Evolutionary conservation across 1,284 basidiomycete species (phyloP).

Genomic region (Sphagnurus paluster): DNA sequence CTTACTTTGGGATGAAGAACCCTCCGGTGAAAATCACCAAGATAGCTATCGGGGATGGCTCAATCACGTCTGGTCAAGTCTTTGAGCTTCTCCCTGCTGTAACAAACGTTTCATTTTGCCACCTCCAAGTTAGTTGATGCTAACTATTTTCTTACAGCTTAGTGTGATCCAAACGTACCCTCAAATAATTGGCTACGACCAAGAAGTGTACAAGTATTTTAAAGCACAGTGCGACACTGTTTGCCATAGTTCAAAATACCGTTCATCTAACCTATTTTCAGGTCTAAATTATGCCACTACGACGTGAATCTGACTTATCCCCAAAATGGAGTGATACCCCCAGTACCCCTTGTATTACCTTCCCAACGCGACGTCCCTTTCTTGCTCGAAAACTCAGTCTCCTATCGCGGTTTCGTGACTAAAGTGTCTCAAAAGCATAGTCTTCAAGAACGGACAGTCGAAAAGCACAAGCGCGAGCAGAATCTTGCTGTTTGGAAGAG

Average conservation of each 20-base stretch:
- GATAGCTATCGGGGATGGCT: constrained; percentile 70
- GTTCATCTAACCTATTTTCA: constrained; percentile 26
- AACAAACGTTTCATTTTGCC: constrained; percentile 23
- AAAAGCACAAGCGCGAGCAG: constrained; percentile 27
- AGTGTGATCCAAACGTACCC: constrained; percentile 68
- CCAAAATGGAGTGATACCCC: constrained; percentile 55
- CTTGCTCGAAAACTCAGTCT: constrained; percentile 19
- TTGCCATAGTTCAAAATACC: constrained; percentile 10
- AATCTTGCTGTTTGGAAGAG: constrained; percentile 40
- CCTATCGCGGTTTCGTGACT: constrained; percentile 25
- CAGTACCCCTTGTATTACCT: constrained; percentile 38
- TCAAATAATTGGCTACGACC: constrained; percentile 70
- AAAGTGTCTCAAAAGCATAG: constrained; percentile 29
- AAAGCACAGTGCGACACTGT: constrained; percentile 66
- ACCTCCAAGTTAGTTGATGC: neutral
- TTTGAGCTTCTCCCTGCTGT: constrained; percentile 57
- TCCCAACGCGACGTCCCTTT: constrained; percentile 31
- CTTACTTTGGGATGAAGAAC: constrained; percentile 58
- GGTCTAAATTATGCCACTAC: constrained; percentile 61
- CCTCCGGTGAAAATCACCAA: constrained; percentile 71
- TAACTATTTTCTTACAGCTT: constrained; percentile 34
- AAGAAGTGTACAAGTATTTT: constrained; percentile 65
- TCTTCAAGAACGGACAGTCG: constrained; percentile 20
- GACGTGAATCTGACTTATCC: constrained; percentile 73
- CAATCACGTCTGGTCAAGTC: constrained; percentile 47